phyloP scores from a whole-genome alignment of 805 yeast species.

The Ogataea haglerorum region DNA sequence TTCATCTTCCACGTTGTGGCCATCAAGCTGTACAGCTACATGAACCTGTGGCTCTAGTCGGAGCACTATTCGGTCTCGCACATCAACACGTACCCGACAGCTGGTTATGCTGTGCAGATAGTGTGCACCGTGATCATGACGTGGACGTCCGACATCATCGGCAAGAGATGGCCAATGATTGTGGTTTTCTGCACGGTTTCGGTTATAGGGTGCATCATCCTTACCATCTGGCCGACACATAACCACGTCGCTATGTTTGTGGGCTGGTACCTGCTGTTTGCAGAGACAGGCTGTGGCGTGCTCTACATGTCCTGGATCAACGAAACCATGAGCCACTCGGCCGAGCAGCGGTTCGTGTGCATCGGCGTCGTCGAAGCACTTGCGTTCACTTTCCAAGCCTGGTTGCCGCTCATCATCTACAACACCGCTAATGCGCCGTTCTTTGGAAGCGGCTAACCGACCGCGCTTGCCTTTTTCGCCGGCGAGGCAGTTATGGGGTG shows the following conservation, averaged over 20 bases:
- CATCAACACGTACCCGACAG: conserved; percentile 34
- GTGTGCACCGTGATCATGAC: conserved; percentile 27
- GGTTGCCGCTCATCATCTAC: conserved; percentile 34
- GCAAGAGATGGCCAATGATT: conserved; percentile 30
- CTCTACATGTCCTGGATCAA: conserved; percentile 29
- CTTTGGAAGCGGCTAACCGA: conserved; percentile 33
- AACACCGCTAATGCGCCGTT: conserved; percentile 35
- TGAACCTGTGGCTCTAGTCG: conserved; percentile 32
- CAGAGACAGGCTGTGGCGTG: conserved; percentile 23
- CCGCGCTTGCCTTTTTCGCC: conserved; percentile 16
- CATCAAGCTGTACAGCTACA: conserved; percentile 22
- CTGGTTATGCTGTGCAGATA: conserved; percentile 31
- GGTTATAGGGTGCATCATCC: conserved; percentile 20
- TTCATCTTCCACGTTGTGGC: conserved; percentile 23
- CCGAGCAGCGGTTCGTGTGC: conserved; percentile 26
- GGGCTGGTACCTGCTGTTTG: conserved; percentile 24
- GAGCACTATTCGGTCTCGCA: conserved; percentile 25
- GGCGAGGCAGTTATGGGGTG: conserved; percentile 16
- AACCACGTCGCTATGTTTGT: conserved; percentile 23
- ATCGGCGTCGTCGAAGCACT: conserved; percentile 33
- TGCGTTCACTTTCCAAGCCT: conserved; percentile 33
- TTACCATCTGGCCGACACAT: conserved; percentile 18
- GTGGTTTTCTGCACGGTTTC: conserved; percentile 18
- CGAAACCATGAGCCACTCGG: conserved; percentile 27
- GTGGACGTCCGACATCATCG: conserved; percentile 29